Evolutionary conservation across 2,329 filamentous ascomycete genomes (phyloP).

Genomic region (Neurospora sp.): DNA sequence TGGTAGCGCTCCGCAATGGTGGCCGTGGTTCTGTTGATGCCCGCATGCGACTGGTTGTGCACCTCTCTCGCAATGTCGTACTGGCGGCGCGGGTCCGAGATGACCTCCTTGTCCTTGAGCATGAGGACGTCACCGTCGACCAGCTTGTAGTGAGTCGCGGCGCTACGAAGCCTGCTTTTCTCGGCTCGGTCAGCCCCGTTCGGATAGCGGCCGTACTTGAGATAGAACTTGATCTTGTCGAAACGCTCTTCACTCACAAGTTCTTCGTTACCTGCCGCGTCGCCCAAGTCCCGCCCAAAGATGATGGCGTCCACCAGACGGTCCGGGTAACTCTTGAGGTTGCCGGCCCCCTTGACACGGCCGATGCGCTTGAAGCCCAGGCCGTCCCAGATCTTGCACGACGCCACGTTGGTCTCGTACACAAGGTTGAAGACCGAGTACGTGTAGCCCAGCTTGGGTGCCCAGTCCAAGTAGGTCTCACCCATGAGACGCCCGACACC

Average conservation of each 20-base stretch:
- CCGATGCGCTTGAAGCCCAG: conserved; percentile 89
- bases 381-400: conserved; percentile 83
- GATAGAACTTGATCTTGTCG: conserved; percentile 96
- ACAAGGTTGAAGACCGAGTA: conserved; percentile 93
- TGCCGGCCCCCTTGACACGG: conserved; percentile 62
- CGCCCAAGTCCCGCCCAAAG: conserved; percentile 56
- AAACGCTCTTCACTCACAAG: conserved; percentile 91
- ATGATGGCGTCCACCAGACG: conserved; percentile 67
- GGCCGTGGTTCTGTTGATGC: conserved; percentile 97
- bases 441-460: conserved; percentile 71
- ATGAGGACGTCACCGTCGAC: conserved; percentile 70
- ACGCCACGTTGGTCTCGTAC: conserved; percentile 87
- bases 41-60: conserved; percentile 69
- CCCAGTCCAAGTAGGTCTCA: conserved; percentile 68
- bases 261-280: conserved; percentile 56
- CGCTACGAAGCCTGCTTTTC: conserved; percentile 86
- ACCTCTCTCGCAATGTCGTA: conserved; percentile 77
- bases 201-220: conserved; percentile 90
- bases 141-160: conserved; percentile 91
- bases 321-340: conserved; percentile 57
- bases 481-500: conserved; percentile 69
- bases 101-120: conserved; percentile 96
- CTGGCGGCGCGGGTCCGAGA: conserved; percentile 79
- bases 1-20: conserved; percentile 90
- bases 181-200: conserved; percentile 87